Percentiles rank a stretch among this genome's conserved stretches.
These are phyloP conservation scores for Boletus speciosus DNA, from an alignment of 768 basidiomycete species.

Conservation along the genomic window DNA sequence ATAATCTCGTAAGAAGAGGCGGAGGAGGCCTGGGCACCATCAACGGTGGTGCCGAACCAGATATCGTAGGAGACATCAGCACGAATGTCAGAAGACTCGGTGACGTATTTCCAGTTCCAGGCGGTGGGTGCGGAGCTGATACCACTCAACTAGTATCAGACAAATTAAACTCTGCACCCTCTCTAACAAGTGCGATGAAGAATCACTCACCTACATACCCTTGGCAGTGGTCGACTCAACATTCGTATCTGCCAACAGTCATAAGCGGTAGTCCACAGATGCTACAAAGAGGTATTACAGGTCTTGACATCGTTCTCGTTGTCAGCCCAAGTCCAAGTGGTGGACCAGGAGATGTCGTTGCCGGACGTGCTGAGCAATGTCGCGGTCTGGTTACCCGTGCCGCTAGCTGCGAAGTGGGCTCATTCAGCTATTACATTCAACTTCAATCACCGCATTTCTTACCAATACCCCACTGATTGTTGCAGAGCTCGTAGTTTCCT, in stretches of 20 bases:
- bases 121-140: constrained; percentile 45
- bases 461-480: constrained; percentile 40
- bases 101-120: constrained; percentile 50
- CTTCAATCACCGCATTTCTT: constrained; percentile 2
- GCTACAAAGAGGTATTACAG: constrained; percentile 34
- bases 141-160: constrained; percentile 34
- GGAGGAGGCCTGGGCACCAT: constrained; percentile 44
- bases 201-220: constrained; percentile 41
- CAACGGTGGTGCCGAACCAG: constrained; percentile 44
- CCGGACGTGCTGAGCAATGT: constrained; percentile 41
- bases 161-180: neutral
- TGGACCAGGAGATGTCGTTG: constrained; percentile 48
- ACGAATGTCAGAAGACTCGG: constrained; percentile 42
- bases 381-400: constrained; percentile 48
- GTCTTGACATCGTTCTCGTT: constrained; percentile 52
- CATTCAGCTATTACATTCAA: neutral
- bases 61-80: constrained; percentile 60
- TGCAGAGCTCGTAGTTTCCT: constrained; percentile 50
- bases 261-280: neutral
- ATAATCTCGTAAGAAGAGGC: constrained; percentile 56
- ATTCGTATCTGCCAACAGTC: constrained; percentile 42
- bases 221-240: constrained; percentile 43
- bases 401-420: constrained; percentile 30
- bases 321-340: constrained; percentile 51
- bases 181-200: neutral